phyloP scores from a whole-genome alignment of 2,329 filamentous ascomycete genomes.

The Teratosphaeria nubilosa region DNA sequence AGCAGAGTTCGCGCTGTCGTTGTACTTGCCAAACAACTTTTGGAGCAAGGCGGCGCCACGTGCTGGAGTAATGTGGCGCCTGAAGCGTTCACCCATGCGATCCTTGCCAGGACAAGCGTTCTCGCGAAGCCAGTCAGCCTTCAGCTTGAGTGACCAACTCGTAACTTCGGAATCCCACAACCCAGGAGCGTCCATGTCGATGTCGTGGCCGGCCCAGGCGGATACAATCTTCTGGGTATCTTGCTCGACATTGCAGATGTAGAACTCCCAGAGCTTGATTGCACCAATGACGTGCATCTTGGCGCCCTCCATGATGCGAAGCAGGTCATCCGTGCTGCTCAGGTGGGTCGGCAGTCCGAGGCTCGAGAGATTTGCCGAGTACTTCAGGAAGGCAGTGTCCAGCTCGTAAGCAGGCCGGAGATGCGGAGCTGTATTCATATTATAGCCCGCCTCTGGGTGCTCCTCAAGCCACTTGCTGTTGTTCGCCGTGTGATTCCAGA shows the following conservation, averaged over 20 bases:
- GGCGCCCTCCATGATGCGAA: constrained; percentile 72
- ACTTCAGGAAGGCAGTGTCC: constrained; percentile 61
- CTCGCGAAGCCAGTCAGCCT: constrained; percentile 55
- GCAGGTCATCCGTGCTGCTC: constrained; percentile 59
- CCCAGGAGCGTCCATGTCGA: constrained; percentile 44
- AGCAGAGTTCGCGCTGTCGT: constrained; percentile 39
- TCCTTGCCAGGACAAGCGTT: constrained; percentile 63
- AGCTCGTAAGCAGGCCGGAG: constrained; percentile 59
- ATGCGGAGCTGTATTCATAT: constrained; percentile 76
- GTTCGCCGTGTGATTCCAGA: constrained; percentile 94
- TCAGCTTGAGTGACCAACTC: constrained; percentile 48
- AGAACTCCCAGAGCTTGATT: constrained; percentile 87
- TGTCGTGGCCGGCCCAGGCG: constrained; percentile 57
- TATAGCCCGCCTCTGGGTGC: constrained; percentile 94
- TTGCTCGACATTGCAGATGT: constrained; percentile 67
- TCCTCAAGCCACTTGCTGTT: constrained; percentile 91
- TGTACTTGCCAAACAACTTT: constrained; percentile 58
- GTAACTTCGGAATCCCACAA: constrained; percentile 41
- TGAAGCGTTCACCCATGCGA: constrained; percentile 68
- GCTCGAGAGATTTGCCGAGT: constrained; percentile 50
- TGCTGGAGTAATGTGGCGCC: constrained; percentile 58
- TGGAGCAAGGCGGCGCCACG: constrained; percentile 60
- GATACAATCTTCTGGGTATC: constrained; percentile 59
- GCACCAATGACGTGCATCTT: constrained; percentile 69
- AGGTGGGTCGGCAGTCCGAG: constrained; percentile 69